Conservation (phyloP, 1,284 basidiomycete genomes). For the Earliella scabrosa region DNA sequence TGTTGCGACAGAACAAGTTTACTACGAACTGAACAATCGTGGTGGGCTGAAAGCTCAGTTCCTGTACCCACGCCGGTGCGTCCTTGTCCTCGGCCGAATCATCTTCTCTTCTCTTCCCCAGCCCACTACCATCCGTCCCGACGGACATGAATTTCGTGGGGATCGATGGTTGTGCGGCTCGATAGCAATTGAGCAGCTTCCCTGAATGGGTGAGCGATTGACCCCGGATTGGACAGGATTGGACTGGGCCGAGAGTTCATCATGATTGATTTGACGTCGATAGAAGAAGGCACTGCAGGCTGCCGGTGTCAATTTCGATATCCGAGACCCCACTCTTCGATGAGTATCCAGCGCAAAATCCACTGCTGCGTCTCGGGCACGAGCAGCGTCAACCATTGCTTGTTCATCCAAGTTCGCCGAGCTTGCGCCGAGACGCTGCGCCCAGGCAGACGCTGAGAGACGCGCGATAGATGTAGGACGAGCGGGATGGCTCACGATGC, state of each 20-base stretch:
- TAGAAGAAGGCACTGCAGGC: background rate
- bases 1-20: no score
- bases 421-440: no score
- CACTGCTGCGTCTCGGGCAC: background rate
- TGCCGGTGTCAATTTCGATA: conserved; percentile 5
- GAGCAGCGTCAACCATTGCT: background rate
- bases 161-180: conserved; percentile 25
- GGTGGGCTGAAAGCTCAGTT: no score
- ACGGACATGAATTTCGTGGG: conserved; percentile 24
- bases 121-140: conserved; percentile 14
- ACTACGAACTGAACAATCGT: no score
- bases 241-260: conserved; percentile 5
- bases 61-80: no score
- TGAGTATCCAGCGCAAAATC: background rate
- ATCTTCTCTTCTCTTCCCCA: conserved; percentile 15
- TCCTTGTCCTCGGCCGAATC: background rate
- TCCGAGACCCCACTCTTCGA: background rate
- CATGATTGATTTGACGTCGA: conserved; percentile 12
- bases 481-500: no score
- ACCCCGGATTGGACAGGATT: conserved; percentile 24
- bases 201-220: conserved; percentile 12
- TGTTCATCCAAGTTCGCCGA: background rate
- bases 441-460: no score
- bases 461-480: no score
- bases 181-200: background rate